Evolutionary conservation across 2,329 filamentous ascomycete genomes (phyloP), one percentile per base, ranked within the genome.

Genomic region (Penicillium sclerotigenum): DNA sequence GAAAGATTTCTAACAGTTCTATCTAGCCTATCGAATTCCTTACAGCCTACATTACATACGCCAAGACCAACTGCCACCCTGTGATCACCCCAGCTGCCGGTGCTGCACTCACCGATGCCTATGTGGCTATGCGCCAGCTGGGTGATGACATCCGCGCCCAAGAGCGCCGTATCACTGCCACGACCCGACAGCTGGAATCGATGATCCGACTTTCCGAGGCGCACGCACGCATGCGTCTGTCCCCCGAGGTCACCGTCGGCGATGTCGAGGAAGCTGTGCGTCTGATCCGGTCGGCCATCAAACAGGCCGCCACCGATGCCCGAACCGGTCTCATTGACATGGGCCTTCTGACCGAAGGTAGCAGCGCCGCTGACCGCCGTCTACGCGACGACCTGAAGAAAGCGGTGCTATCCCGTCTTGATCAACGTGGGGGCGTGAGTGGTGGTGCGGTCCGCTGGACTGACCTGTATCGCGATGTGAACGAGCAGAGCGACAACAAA

Each of bases 141-240:
- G 94, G 94, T 45, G 88, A 91, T 65, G 89, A 92, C 66, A 87
- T 93, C 34, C 90, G 93, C 47, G 83, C 91, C 2, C 85, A 90
- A 3, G 95, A 99, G 75, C 93, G 95, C 74, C 90, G 94, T 64
- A 99, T 99, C 77, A 99, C 94, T 0, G 94, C 94, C 38, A 99
- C 94, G 3, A 99, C 95, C 0, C 86, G 94, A 71, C 94, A 99
- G 76, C 82, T 99, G 6, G 95, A 99, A 77, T 94, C 89, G 43
- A 99, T 99, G 95, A 97, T 99, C 71, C 93, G 94, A 59, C 87
- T 99, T 3, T 80, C 92, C 1, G 94, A 99, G 79, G 94, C 92
- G 0, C 95, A 99, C 75, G 95, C 94, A 47, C 97, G 97, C 75
- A 99, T 99, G 95, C 89, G 94, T 4, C 83, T 99, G 5, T 85